Conservation (phyloP, 2,329 filamentous ascomycete species). For the Ceratocystis lukuohia region DNA sequence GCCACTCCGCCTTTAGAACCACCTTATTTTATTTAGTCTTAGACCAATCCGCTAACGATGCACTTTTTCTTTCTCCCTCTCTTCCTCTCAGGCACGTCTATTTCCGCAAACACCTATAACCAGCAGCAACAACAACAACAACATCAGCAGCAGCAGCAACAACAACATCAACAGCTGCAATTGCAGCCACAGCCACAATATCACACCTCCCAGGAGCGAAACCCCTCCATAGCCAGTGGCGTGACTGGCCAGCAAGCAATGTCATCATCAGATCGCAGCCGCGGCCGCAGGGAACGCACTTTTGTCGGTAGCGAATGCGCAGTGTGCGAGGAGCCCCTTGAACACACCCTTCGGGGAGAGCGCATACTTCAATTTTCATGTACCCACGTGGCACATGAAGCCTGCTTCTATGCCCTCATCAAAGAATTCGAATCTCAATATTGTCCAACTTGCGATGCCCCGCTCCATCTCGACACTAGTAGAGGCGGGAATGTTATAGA, state of each 20-base stretch:
- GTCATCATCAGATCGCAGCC: conserved; percentile 51
- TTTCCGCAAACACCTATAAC: conserved; percentile 20
- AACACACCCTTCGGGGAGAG: conserved; percentile 88
- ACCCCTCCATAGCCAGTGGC: conserved; percentile 20
- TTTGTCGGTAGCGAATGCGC: conserved; percentile 92
- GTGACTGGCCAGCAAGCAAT: conserved; percentile 26
- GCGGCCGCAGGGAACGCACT: conserved; percentile 75
- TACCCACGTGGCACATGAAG: conserved; percentile 92
- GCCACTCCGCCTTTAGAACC: not conserved
- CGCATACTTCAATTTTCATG: conserved; percentile 92
- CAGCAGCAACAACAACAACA: conserved; percentile 16
- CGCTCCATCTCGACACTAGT: conserved; percentile 81
- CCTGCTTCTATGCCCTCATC: conserved; percentile 98
- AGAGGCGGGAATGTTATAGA: conserved; percentile 85
- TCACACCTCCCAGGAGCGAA: conserved; percentile 17
- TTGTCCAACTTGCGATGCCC: conserved; percentile 86
- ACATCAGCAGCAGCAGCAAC: conserved; percentile 14
- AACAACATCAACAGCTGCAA: conserved; percentile 1
- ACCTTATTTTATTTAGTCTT: not conserved
- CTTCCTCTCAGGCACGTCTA: conserved; percentile 8
- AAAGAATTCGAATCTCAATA: conserved; percentile 87
- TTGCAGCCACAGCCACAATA: not conserved
- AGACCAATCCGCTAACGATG: not conserved
- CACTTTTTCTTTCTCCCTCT: conserved; percentile 3
- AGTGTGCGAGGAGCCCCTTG: conserved; percentile 90